phyloP scores from a whole-genome alignment of 2,329 filamentous ascomycete genomes.

The Elsinoe australis region DNA sequence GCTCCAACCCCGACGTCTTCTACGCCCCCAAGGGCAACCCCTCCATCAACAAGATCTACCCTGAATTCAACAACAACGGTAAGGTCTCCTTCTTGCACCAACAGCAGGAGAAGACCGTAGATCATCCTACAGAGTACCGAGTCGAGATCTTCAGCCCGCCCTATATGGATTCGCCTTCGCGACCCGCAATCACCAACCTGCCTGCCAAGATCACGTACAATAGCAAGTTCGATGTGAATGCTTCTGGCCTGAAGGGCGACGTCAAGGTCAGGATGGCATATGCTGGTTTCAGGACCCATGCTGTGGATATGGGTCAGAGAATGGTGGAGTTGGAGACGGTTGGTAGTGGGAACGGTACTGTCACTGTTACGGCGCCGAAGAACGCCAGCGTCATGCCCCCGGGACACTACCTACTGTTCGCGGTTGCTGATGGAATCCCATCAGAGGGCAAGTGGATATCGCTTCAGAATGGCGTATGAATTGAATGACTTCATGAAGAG shows the following conservation, averaged over 20 bases:
- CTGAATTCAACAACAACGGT: conserved; percentile 31
- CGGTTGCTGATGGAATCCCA: conserved; percentile 50
- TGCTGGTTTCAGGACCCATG: conserved; percentile 54
- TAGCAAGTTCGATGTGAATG: conserved; percentile 38
- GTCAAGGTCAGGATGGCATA: conserved; percentile 48
- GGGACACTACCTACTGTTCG: conserved; percentile 54
- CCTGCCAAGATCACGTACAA: conserved; percentile 40
- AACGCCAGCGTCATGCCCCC: conserved; percentile 50
- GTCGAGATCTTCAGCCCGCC: conserved; percentile 55
- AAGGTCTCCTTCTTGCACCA: conserved; percentile 26
- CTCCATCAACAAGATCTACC: conserved; percentile 27
- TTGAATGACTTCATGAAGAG: not conserved
- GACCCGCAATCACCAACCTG: conserved; percentile 44
- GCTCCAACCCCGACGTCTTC: conserved; percentile 54
- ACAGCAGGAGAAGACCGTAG: not conserved
- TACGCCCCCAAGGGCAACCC: conserved; percentile 38
- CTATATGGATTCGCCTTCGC: conserved; percentile 44
- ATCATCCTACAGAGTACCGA: conserved; percentile 51
- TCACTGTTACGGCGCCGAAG: conserved; percentile 49
- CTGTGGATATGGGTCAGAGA: conserved; percentile 54
- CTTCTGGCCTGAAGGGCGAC: not conserved
- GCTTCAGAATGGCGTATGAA: not conserved
- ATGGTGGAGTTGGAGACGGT: conserved; percentile 47
- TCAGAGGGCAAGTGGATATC: conserved; percentile 39
- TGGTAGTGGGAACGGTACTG: conserved; percentile 42